Evolutionary conservation across 148 eudicot genomes (phyloP).

Genomic region (Tetragonia tetragonoides): DNA sequence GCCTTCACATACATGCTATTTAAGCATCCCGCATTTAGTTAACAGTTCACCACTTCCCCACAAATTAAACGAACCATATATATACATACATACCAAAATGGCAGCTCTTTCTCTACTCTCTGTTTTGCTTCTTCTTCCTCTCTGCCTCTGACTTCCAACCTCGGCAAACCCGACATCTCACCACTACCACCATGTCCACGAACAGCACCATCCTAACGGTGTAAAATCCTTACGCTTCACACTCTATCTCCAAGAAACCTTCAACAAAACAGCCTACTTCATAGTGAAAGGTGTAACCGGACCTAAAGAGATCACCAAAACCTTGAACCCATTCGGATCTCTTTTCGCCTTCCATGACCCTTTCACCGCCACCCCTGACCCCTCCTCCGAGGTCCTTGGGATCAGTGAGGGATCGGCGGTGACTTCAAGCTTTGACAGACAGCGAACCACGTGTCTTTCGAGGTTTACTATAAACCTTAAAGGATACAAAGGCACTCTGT

Average conservation of each 20-base stretch:
- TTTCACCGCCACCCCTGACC: conserved; percentile 5
- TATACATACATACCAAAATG: too few relatives aligned
- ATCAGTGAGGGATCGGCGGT: conserved; percentile 12
- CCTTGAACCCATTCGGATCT: conserved; percentile 11
- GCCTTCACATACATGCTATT: too few relatives aligned
- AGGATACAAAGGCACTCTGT: neutral
- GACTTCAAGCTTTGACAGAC: conserved; percentile 7
- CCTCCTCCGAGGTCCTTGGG: conserved; percentile 1
- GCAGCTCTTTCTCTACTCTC: neutral
- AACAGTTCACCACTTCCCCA: too few relatives aligned
- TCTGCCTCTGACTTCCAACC: neutral
- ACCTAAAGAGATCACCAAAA: neutral
- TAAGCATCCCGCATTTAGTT: too few relatives aligned
- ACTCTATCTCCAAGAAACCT: conserved; percentile 18
- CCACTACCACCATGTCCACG: conserved; percentile 4
- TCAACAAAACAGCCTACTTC: conserved; percentile 18
- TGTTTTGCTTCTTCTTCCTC: neutral
- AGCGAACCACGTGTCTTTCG: conserved; percentile 8
- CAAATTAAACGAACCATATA: too few relatives aligned
- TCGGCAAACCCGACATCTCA: neutral
- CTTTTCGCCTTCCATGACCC: conserved; percentile 18
- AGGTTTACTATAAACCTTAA: neutral
- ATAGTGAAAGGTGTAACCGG: conserved; percentile 9
- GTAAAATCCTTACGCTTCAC: conserved; percentile 1
- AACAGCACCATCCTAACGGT: neutral